Base-by-base conservation (phyloP, 192 early-diverging fungal species). In the Backusella macrospora region DNA sequence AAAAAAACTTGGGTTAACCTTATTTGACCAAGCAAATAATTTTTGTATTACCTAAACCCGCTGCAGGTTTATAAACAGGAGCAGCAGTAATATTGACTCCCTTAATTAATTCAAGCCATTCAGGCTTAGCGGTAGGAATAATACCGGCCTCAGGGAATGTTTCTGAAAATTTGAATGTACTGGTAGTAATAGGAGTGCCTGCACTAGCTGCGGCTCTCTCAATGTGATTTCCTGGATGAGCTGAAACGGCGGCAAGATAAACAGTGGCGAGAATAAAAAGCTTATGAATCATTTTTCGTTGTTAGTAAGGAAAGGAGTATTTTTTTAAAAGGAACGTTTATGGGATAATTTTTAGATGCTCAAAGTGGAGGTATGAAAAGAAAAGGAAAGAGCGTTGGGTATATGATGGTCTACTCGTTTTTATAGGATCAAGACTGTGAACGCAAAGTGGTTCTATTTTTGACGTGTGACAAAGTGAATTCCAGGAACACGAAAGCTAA, bases 61-160 rank as follows among this genome's bases (percentile, higher is more conserved):
- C 47, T 14, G 63, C 48, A 37, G 42, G 64, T 23, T 75, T 48
- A 26, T 71, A 62, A 15, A 80, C 78, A 62, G 78, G 78, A 63
- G 78, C 78, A 26, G 42, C 16, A 52, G 74, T 45, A 23, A 80
- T 80, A 34, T 73, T 70, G 62, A 47, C 65, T 7, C 39, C 42
- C 39, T 80, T 75, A 37, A 80, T 67, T 45, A 72, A 75, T 40
- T 48, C 73, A n/a, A 80, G 70, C 78, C 78, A 80, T 68, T 80
- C 78, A 62, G 78, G 78, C 52, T 80, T 80, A 6, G 78, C 63
- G 6, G 65, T 63, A 16, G 78, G 78, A 2, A 68, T 68, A 43
- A 65, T 62, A n/a, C 78, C 78, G 4, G 70, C 21, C 12, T 44
- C 48, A 73, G 78, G 78, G 38, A 68, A 80, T 8, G 65, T 64